Base-by-base conservation (phyloP, 345 rosid species). In the Brassica cretica region DNA sequence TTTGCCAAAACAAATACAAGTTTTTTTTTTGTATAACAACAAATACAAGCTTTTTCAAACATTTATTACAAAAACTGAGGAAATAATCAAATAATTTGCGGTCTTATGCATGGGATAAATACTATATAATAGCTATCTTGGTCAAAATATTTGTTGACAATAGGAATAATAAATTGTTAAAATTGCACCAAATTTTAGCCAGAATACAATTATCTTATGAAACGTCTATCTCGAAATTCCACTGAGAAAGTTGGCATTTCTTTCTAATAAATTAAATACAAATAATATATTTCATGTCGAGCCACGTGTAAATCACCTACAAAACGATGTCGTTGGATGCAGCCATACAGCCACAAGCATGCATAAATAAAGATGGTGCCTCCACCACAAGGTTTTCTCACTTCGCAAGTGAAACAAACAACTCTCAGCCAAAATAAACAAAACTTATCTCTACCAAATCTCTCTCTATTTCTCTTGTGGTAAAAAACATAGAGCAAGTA, bases 331-430 rank as follows among this genome's bases (percentile, higher is more conserved):
- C 61, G 68, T 49, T 44, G 12, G 46, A 2, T 2, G 69, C 32
- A 41, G 59, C 53, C 44, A 70, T 49, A 63, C 53, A 7, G n/a
- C 37, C 41, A 30, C 56, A 64, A 68, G 39, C 64, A 44, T 9
- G 29, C 79, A 80, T 80, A 75, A 64, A 80, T 80, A 80, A 32
- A 74, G 79, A 46, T 64, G 76, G 30, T 67, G 24, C 21, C 67
- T 27, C 82, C 30, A 61, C 66, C 67, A 14, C 37, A 41, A 41
- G 64, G 44, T 66, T 56, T 75, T 64, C 72, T 59, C 83, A 80
- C 67, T 75, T 69, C 11, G 58, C 72, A 15, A 74, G 75, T 37
- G 68, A n/a, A 44, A 24, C 58, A 55, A 75, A 65, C 66, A 18
- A 24, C 14, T 14, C 33, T 56, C 58, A 0, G 5, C 15, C 8